phyloP scores from a whole-genome alignment of 805 yeast genomes.

The Nematodospora valgi region DNA sequence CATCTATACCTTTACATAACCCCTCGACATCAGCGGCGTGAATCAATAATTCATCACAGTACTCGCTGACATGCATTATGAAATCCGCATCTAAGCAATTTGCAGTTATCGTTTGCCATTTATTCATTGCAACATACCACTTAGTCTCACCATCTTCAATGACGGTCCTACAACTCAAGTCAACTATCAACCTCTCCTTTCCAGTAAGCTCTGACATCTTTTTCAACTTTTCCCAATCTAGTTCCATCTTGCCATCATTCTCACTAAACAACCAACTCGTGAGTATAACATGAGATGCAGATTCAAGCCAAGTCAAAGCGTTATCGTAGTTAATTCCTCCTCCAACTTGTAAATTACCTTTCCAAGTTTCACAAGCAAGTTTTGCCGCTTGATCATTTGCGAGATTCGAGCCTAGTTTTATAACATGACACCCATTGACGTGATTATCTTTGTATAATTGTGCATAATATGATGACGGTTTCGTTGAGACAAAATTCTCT shows the following conservation, averaged over 20 bases:
- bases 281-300: conserved; percentile 83
- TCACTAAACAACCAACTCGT: conserved; percentile 88
- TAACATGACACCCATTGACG: conserved; percentile 84
- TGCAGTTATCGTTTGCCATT: conserved; percentile 90
- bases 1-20: conserved; percentile 87
- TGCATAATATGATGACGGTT: conserved; percentile 76
- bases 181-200: conserved; percentile 68
- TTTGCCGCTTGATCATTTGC: conserved; percentile 80
- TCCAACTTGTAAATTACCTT: conserved; percentile 74
- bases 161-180: conserved; percentile 72
- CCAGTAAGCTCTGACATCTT: conserved; percentile 57
- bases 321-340: conserved; percentile 84
- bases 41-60: conserved; percentile 82
- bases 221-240: conserved; percentile 50
- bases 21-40: conserved; percentile 99
- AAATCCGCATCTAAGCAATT: conserved; percentile 53
- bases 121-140: conserved; percentile 97
- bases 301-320: conserved; percentile 72
- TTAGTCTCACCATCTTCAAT: conserved; percentile 20
- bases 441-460: conserved; percentile 55
- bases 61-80: conserved; percentile 50
- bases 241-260: conserved; percentile 41
- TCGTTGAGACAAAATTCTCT: conserved; percentile 71
- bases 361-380: conserved; percentile 75
- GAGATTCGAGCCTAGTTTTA: conserved; percentile 76